These are phyloP conservation scores for Chlorella sp. DNA, from an alignment of 139 green algal genomes.

Conservation along the genomic window DNA sequence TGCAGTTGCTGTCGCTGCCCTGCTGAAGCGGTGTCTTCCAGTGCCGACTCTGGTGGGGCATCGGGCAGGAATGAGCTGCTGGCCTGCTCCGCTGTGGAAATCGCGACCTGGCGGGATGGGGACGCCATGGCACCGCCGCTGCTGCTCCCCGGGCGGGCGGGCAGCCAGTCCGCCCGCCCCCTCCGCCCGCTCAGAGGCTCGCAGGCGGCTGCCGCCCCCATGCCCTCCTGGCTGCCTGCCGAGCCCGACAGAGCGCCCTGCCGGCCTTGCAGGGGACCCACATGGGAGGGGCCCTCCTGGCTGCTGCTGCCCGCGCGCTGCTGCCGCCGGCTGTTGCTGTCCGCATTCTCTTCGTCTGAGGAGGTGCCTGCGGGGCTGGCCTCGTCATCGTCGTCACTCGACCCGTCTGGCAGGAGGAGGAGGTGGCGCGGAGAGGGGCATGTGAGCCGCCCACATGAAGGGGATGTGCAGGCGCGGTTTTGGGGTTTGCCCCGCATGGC, in stretches of 20 bases:
- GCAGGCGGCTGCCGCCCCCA: too few species aligned
- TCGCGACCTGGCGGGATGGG: neutral
- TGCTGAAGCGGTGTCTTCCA: conserved; percentile 27
- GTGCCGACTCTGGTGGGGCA: conserved; percentile 2
- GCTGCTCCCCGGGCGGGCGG: neutral
- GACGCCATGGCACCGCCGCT: neutral
- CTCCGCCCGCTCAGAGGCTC: neutral
- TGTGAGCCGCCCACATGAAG: too few species aligned
- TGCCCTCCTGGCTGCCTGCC: conserved; percentile 13
- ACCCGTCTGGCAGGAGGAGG: neutral
- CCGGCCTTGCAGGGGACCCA: neutral
- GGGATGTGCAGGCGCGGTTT: too few species aligned
- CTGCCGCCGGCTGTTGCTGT: conserved; percentile 25
- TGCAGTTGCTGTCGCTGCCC: neutral
- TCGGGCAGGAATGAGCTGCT: conserved; percentile 31
- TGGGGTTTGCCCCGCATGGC: too few species aligned
- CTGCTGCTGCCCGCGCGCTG: neutral
- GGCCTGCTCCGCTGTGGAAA: conserved; percentile 3
- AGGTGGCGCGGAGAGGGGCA: neutral
- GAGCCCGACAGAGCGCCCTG: neutral
- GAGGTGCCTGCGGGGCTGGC: neutral
- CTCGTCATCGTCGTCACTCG: conserved; percentile 6
- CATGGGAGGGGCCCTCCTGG: neutral
- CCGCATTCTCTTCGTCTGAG: conserved; percentile 17
- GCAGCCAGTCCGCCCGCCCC: conserved; percentile 8